These are phyloP conservation scores for Alternaria brassicicola DNA, from an alignment of 2,329 filamentous ascomycete genomes.

Conservation along the genomic window DNA sequence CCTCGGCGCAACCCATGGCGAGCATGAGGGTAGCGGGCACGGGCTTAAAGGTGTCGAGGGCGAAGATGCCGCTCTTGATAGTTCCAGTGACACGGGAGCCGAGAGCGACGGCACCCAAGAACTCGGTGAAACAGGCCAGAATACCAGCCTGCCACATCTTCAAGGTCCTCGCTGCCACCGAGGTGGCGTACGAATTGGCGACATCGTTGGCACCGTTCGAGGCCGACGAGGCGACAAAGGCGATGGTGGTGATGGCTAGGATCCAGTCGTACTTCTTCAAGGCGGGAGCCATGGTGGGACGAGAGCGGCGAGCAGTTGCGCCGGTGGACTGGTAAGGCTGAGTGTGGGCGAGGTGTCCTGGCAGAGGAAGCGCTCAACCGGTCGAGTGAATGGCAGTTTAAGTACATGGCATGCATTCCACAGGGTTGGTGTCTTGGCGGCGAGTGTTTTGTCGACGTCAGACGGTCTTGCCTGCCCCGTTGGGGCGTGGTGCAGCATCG, in stretches of 20 bases:
- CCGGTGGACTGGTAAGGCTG: not conserved
- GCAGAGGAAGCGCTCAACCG: not conserved
- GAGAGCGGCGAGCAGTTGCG: constrained; percentile 2
- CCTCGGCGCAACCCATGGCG: constrained; percentile 63
- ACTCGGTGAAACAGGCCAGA: constrained; percentile 57
- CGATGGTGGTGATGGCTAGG: constrained; percentile 49
- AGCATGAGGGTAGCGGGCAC: constrained; percentile 63
- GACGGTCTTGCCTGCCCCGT: not conserved
- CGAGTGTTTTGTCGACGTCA: not conserved
- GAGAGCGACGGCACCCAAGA: constrained; percentile 59
- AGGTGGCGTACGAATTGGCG: constrained; percentile 59
- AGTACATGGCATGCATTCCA: not conserved
- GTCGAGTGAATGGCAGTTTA: constrained; percentile 6
- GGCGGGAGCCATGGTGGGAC: constrained; percentile 9
- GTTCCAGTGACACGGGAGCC: constrained; percentile 64
- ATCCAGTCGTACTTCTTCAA: constrained; percentile 48
- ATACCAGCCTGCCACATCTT: constrained; percentile 60
- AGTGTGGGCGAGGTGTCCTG: not conserved
- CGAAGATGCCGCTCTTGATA: constrained; percentile 66
- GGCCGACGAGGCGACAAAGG: constrained; percentile 44
- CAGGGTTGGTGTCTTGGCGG: not conserved
- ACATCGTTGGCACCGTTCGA: constrained; percentile 59
- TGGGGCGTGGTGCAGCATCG: constrained; percentile 3
- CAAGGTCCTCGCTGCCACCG: constrained; percentile 55
- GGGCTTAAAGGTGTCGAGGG: constrained; percentile 54